Evolutionary conservation across 148 eudicot species (phyloP).

Genomic region (Chenopodium quinoa): DNA sequence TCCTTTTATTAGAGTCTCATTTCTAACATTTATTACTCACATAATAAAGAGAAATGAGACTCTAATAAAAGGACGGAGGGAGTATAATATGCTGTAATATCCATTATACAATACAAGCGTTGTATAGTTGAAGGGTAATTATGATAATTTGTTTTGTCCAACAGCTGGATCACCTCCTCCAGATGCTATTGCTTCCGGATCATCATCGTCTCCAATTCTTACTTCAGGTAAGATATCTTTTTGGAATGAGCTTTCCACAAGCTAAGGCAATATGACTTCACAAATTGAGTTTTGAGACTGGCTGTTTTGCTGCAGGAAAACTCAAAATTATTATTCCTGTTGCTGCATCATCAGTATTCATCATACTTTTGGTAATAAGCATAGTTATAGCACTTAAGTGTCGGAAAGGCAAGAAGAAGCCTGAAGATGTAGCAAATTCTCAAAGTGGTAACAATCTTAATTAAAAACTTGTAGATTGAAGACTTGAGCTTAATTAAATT

Average conservation of each 20-base stretch:
- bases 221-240: neutral
- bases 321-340: neutral
- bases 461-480: neutral
- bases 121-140: neutral
- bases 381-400: neutral
- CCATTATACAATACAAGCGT: neutral
- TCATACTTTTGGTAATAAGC: neutral
- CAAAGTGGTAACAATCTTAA: neutral
- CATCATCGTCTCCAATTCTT: neutral
- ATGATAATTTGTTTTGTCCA: neutral
- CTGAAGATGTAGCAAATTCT: neutral
- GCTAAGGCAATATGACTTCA: neutral
- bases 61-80: too few relatives aligned
- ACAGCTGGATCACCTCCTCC: constrained; percentile 1
- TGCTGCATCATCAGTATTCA: neutral
- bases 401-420: neutral
- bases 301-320: constrained; percentile 9
- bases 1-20: too few relatives aligned
- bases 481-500: neutral
- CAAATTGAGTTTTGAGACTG: neutral
- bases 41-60: too few relatives aligned
- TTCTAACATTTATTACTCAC: too few relatives aligned
- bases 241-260: too few relatives aligned
- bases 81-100: too few relatives aligned
- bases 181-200: neutral